These are phyloP conservation scores for Isochrysis galbana DNA, from an alignment of 78 protist genomes.

Conservation along the genomic window DNA sequence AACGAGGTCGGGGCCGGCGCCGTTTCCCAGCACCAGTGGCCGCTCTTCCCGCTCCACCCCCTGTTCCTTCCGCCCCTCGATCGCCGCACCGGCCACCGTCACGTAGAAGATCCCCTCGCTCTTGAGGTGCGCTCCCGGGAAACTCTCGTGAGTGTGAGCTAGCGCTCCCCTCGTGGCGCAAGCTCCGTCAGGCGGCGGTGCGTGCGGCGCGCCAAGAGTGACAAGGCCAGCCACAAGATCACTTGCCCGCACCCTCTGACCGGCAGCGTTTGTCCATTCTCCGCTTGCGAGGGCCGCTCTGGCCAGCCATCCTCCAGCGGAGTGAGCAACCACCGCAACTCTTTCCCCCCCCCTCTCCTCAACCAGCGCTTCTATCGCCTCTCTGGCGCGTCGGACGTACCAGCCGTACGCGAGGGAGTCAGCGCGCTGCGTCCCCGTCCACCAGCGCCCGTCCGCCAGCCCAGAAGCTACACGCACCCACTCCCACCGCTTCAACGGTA, in stretches of 20 bases:
- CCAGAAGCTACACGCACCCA: too few relatives aligned
- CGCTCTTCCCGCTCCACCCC: too few relatives aligned
- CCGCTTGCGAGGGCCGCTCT: neutral
- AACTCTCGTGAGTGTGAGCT: neutral
- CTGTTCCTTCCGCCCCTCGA: neutral
- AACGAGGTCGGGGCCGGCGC: too few relatives aligned
- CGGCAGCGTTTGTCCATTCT: neutral
- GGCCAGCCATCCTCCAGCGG: conserved; percentile 10
- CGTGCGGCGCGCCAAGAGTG: conserved; percentile 7
- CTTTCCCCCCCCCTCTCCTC: neutral
- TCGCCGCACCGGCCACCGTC: neutral
- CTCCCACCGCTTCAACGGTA: too few relatives aligned
- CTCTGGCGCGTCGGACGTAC: neutral
- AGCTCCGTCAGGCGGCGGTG: neutral
- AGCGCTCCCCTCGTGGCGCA: neutral
- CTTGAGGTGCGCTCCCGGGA: neutral
- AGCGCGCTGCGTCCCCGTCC: too few relatives aligned
- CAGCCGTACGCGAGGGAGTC: neutral
- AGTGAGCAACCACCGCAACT: neutral
- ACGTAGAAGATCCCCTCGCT: neutral
- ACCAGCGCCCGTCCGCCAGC: too few relatives aligned
- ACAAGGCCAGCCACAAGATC: neutral
- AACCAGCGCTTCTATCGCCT: neutral
- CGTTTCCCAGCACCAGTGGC: too few relatives aligned
- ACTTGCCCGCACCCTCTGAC: neutral